Evolutionary conservation across 2,329 filamentous ascomycete species (phyloP).

Genomic region (Sporothrix curviconia): DNA sequence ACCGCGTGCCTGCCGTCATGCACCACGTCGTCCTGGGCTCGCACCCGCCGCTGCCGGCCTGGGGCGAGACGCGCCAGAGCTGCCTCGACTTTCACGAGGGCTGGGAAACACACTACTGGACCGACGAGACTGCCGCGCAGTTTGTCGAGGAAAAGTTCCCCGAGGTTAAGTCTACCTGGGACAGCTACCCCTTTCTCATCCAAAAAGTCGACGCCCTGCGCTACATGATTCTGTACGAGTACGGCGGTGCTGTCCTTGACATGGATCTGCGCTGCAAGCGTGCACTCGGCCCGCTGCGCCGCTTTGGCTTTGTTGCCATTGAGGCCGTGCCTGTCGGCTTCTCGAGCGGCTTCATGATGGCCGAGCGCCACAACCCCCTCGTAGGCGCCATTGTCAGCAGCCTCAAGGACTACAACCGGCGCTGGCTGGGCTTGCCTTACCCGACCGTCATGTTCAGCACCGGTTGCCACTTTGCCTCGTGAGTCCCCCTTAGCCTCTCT

Average conservation of each 20-base stretch:
- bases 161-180: constrained; percentile 70
- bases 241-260: constrained; percentile 43
- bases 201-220: constrained; percentile 71
- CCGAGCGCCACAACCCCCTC: constrained; percentile 10
- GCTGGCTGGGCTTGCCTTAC: constrained; percentile 12
- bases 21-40: constrained; percentile 12
- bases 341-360: constrained; percentile 14
- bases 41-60: neutral
- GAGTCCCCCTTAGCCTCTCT: neutral
- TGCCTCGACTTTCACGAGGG: constrained; percentile 12
- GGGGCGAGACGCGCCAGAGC: constrained; percentile 12
- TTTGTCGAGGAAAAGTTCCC: constrained; percentile 70
- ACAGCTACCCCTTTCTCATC: constrained; percentile 66
- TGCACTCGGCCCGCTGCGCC: constrained; percentile 11
- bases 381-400: constrained; percentile 8
- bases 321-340: constrained; percentile 11
- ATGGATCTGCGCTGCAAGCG: constrained; percentile 15
- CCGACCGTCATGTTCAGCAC: constrained; percentile 14
- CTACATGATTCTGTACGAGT: constrained; percentile 72
- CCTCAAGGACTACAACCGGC: constrained; percentile 9
- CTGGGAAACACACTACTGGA: constrained; percentile 12
- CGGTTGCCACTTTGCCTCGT: constrained; percentile 14
- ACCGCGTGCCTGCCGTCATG: constrained; percentile 10
- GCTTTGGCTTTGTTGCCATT: constrained; percentile 12
- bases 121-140: constrained; percentile 5